A percentile compares a stretch with the other conserved stretches of the same genome.
Evolutionary conservation across 164 flowering plant species (phyloP).

Genomic region (Tetrastigma voinierianum): DNA sequence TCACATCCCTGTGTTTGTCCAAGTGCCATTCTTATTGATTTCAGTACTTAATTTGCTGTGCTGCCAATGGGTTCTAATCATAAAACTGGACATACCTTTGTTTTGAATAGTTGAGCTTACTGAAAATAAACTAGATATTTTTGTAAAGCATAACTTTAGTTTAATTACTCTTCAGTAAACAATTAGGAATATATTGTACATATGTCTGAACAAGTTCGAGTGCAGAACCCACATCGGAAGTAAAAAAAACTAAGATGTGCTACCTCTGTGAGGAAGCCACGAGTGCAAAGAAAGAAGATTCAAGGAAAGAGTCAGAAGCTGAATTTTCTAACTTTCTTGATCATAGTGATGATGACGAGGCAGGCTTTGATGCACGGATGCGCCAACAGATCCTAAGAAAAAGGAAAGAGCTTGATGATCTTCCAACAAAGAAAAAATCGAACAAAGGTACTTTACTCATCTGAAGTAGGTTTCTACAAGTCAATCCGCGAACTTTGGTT

Average conservation of each 20-base stretch:
- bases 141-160: background rate
- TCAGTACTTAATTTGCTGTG: no score
- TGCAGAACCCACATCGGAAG: conserved; percentile 55
- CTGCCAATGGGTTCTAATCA: no score
- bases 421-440: conserved; percentile 41
- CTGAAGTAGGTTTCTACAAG: background rate
- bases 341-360: conserved; percentile 72
- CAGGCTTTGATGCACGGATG: conserved; percentile 82
- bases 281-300: conserved; percentile 54
- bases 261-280: conserved; percentile 81
- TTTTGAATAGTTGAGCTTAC: no score
- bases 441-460: conserved; percentile 41
- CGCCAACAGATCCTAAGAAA: conserved; percentile 73
- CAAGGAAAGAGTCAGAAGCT: conserved; percentile 30
- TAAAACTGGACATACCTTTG: no score
- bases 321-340: conserved; percentile 30
- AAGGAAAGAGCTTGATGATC: conserved; percentile 68
- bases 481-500: background rate
- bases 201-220: background rate
- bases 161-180: background rate
- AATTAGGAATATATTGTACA: background rate
- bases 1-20: no score
- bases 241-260: conserved; percentile 48
- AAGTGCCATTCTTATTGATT: no score
- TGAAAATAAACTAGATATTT: background rate